Evolutionary conservation across 208 protist genomes (phyloP).

Genomic region (Jaenimonas drosophilae): DNA sequence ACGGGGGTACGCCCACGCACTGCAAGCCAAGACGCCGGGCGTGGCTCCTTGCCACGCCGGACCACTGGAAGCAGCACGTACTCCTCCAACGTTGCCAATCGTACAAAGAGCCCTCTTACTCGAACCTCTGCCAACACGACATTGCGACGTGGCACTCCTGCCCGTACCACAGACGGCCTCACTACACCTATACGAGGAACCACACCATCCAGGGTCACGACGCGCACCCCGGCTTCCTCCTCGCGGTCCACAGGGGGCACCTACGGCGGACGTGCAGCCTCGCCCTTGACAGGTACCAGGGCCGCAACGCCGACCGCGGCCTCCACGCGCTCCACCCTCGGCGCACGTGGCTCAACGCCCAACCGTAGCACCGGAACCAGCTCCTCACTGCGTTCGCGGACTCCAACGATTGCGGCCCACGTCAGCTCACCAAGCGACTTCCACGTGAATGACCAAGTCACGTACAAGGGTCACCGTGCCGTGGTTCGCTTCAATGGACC

Average conservation of each 20-base stretch:
- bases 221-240: too few species aligned
- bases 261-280: too few species aligned
- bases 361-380: constrained; percentile 2
- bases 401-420: constrained; percentile 4
- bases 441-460: constrained; percentile 60
- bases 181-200: constrained; percentile 10
- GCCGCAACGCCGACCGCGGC: too few species aligned
- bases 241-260: too few species aligned
- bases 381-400: background rate
- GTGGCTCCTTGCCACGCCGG: too few species aligned
- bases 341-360: background rate
- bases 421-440: constrained; percentile 64
- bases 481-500: constrained; percentile 80
- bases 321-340: background rate
- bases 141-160: constrained; percentile 20
- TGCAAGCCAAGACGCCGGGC: background rate
- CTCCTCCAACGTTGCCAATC: too few species aligned
- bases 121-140: background rate
- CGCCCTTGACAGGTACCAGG: too few species aligned
- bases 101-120: background rate
- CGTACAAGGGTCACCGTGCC: constrained; percentile 75
- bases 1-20: background rate
- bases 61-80: too few species aligned
- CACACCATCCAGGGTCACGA: too few species aligned
- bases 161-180: constrained; percentile 12